phyloP scores from a whole-genome alignment of 2,329 filamentous ascomycete species.

The Neonectria faginata region DNA sequence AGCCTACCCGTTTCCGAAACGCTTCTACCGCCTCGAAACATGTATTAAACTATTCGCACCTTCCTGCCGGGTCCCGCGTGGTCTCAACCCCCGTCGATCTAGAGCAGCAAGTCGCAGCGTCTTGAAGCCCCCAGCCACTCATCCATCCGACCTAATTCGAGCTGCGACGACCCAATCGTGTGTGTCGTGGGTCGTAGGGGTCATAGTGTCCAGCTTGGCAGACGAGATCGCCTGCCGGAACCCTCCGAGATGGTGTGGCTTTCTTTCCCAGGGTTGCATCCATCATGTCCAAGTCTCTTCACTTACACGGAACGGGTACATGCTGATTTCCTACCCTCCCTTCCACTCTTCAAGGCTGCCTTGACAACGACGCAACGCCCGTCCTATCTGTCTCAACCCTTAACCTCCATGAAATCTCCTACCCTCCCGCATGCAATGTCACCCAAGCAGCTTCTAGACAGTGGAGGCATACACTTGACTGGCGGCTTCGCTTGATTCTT shows the following conservation, averaged over 20 bases:
- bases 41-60: conserved; percentile 17
- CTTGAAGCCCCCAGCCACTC: conserved; percentile 23
- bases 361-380: conserved; percentile 18
- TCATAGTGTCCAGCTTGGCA: conserved; percentile 13
- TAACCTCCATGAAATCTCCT: background rate
- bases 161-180: conserved; percentile 26
- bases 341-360: conserved; percentile 21
- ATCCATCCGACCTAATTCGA: conserved; percentile 17
- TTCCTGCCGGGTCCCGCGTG: conserved; percentile 17
- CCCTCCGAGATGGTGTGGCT: conserved; percentile 21
- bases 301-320: conserved; percentile 22
- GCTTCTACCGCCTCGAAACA: conserved; percentile 39
- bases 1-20: conserved; percentile 32
- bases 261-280: conserved; percentile 5
- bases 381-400: conserved; percentile 12
- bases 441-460: conserved; percentile 10
- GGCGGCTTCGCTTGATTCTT: conserved; percentile 17
- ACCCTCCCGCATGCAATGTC: background rate
- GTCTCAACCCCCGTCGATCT: conserved; percentile 28
- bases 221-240: conserved; percentile 17
- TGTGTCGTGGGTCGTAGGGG: background rate
- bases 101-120: conserved; percentile 34
- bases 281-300: background rate
- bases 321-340: conserved; percentile 7
- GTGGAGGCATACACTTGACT: conserved; percentile 12